These are phyloP conservation scores for Claviceps arundinis DNA, from an alignment of 2,329 filamentous ascomycete species.

Conservation along the genomic window DNA sequence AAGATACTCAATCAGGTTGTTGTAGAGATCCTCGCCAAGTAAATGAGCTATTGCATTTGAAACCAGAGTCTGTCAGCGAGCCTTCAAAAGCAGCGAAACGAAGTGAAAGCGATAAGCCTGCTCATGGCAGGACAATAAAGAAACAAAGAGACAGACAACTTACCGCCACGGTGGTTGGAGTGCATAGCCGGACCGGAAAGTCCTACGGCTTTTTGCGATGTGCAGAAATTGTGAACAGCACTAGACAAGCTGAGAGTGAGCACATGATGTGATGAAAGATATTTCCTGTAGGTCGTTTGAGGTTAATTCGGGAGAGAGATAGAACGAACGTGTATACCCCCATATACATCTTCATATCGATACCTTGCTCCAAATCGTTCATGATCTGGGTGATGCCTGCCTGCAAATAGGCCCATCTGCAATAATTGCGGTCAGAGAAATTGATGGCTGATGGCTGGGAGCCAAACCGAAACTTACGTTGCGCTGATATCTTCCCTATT, in stretches of 20 bases:
- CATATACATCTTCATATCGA: constrained; percentile 97
- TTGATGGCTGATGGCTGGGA: neutral
- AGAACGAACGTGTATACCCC: constrained; percentile 72
- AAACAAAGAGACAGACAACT: constrained; percentile 4
- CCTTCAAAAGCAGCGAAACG: neutral
- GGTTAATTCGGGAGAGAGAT: neutral
- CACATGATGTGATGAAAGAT: neutral
- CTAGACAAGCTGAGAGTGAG: constrained; percentile 32
- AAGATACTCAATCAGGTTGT: constrained; percentile 78
- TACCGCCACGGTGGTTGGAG: constrained; percentile 48
- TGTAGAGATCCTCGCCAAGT: constrained; percentile 90
- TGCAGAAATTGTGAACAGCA: constrained; percentile 97
- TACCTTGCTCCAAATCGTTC: constrained; percentile 78
- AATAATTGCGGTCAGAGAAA: constrained; percentile 13
- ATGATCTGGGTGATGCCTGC: constrained; percentile 85
- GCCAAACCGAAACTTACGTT: constrained; percentile 23
- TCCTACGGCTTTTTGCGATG: constrained; percentile 85
- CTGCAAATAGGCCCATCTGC: constrained; percentile 81
- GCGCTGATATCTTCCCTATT: constrained; percentile 47
- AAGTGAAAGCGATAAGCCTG: neutral
- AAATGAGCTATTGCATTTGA: constrained; percentile 55
- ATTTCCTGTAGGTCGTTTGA: neutral
- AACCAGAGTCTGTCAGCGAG: neutral
- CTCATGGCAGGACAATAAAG: too few relatives aligned
- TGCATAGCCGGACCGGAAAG: constrained; percentile 30